Conservation (phyloP, 306 rosid genomes). For the Quercus parvula region DNA sequence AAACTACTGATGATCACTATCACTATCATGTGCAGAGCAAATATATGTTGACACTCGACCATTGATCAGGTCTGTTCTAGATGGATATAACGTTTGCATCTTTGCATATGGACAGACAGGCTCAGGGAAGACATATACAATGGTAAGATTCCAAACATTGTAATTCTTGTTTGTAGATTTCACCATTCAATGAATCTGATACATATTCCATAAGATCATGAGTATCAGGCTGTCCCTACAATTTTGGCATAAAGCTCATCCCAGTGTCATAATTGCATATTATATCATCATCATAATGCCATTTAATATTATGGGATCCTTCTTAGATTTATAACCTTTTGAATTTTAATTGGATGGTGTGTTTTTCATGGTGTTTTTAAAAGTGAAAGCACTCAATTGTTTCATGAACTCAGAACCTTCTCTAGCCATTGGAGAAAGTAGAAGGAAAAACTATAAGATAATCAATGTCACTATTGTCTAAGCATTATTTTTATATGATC, state of each 20-base stretch:
- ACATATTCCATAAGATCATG: background rate
- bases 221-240: background rate
- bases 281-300: background rate
- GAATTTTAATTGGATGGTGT: background rate
- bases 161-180: background rate
- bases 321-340: background rate
- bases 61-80: conserved; percentile 76
- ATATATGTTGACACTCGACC: conserved; percentile 82
- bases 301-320: background rate
- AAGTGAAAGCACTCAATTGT: background rate
- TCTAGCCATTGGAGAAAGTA: background rate
- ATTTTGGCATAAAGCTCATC: background rate
- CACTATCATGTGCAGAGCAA: conserved; percentile 62
- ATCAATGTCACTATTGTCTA: background rate
- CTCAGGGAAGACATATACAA: conserved; percentile 95
- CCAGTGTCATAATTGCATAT: background rate
- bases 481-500: background rate
- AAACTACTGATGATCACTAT: conserved; percentile 24
- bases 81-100: conserved; percentile 90
- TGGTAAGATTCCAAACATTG: conserved; percentile 50
- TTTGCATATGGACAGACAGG: conserved; percentile 99
- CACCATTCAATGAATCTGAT: background rate
- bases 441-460: background rate
- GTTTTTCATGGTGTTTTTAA: background rate
- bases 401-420: conserved; percentile 3